Percentiles rank a stretch among this genome's conserved stretches.
These are phyloP conservation scores for Dactylellina parvicollis DNA, from an alignment of 2,329 filamentous ascomycete species.

Conservation along the genomic window DNA sequence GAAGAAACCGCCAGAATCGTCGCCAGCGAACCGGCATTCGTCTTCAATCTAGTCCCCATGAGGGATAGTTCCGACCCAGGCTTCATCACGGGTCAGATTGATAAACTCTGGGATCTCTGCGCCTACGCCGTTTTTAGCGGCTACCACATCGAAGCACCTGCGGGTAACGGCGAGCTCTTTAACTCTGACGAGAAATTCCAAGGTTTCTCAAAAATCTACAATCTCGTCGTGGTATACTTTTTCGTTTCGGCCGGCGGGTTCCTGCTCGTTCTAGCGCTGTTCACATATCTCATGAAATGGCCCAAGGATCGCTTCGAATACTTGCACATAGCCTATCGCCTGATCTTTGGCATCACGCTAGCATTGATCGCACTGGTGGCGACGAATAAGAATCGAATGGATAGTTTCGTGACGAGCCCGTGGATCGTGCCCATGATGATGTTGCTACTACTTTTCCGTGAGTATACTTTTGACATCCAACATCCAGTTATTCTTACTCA, in stretches of 20 bases:
- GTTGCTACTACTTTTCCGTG: conserved; percentile 60
- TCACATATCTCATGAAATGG: conserved; percentile 62
- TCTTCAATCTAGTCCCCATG: conserved; percentile 43
- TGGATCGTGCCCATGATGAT: conserved; percentile 60
- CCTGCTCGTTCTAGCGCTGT: conserved; percentile 59
- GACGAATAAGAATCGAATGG: conserved; percentile 56
- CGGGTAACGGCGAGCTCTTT: conserved; percentile 14
- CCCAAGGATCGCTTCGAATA: conserved; percentile 62
- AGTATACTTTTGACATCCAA: conserved; percentile 1
- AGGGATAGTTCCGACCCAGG: conserved; percentile 46
- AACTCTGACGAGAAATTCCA: conserved; percentile 33
- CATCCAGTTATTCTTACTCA: not conserved
- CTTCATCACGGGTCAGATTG: conserved; percentile 59
- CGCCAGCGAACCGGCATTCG: conserved; percentile 31
- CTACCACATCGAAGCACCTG: conserved; percentile 56
- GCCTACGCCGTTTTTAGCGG: conserved; percentile 54
- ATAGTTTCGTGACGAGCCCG: conserved; percentile 59
- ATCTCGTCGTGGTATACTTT: conserved; percentile 61
- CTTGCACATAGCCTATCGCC: conserved; percentile 59
- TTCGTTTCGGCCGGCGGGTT: conserved; percentile 59
- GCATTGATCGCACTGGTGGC: conserved; percentile 59
- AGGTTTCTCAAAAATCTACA: conserved; percentile 59
- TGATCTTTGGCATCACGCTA: conserved; percentile 58
- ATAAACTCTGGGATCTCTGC: conserved; percentile 52
- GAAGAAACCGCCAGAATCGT: conserved; percentile 41